Conservation (phyloP, 805 yeast species). For the Yarrowia sp. region DNA sequence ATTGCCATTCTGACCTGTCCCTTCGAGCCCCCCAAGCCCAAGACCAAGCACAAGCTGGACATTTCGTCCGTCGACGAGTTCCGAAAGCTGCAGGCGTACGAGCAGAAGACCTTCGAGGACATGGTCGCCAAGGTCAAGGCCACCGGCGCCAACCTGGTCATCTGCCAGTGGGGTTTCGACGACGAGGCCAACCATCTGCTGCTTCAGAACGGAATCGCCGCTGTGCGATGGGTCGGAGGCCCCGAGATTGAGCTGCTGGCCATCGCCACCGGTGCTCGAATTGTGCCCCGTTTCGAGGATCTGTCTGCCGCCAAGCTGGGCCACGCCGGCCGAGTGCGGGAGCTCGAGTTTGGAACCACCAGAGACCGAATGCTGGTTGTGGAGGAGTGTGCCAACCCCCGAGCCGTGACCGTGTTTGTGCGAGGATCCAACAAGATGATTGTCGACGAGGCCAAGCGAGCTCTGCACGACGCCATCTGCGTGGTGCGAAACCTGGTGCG, state of each 20-base stretch:
- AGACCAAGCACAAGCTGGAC: conserved; percentile 96
- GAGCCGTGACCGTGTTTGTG: conserved; percentile 89
- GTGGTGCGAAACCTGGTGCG: conserved; percentile 94
- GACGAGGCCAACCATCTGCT: conserved; percentile 97
- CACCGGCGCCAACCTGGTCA: conserved; percentile 93
- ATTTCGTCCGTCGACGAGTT: conserved; percentile 94
- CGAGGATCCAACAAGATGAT: conserved; percentile 98
- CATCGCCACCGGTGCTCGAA: conserved; percentile 95
- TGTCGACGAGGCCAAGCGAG: conserved; percentile 95
- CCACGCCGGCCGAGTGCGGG: conserved; percentile 81
- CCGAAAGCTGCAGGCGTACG: conserved; percentile 87
- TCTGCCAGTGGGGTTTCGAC: conserved; percentile 99
- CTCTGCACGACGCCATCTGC: conserved; percentile 94
- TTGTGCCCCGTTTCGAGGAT: conserved; percentile 97
- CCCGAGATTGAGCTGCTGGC: conserved; percentile 95
- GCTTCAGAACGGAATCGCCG: conserved; percentile 86
- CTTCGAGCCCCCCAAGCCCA: conserved; percentile 99
- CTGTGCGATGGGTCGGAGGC: conserved; percentile 99
- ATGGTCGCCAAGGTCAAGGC: conserved; percentile 88
- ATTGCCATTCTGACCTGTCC: conserved; percentile 97
- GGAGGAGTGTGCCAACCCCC: conserved; percentile 84
- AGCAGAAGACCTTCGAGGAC: conserved; percentile 84
- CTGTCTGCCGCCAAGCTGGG: conserved; percentile 83
- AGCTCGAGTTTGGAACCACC: conserved; percentile 94
- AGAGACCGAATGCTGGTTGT: conserved; percentile 94